Conservation (phyloP, 306 rosid genomes). For the Boehmeria nivea region DNA sequence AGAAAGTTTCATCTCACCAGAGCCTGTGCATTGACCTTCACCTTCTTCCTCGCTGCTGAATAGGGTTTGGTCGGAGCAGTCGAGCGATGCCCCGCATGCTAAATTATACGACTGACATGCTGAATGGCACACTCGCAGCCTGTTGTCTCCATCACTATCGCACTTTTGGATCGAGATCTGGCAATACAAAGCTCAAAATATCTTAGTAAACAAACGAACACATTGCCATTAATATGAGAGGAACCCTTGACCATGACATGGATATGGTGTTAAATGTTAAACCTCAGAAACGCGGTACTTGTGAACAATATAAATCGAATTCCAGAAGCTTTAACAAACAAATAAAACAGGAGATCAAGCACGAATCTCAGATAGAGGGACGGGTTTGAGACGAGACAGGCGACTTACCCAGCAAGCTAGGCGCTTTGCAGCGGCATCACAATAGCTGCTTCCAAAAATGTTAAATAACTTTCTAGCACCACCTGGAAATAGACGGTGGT, state of each 20-base stretch:
- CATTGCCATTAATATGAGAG: too few relatives aligned
- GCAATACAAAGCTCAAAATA: neutral
- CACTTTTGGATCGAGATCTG: constrained; percentile 97
- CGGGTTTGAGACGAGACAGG: neutral
- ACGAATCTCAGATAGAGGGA: too few relatives aligned
- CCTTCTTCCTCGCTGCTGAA: constrained; percentile 76
- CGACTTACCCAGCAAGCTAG: constrained; percentile 89
- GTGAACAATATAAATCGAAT: too few relatives aligned
- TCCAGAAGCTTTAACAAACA: too few relatives aligned
- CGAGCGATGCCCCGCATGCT: constrained; percentile 95
- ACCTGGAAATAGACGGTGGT: constrained; percentile 88
- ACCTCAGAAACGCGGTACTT: too few relatives aligned
- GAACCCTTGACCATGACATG: too few relatives aligned
- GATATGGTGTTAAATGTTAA: too few relatives aligned
- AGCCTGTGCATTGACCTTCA: constrained; percentile 87
- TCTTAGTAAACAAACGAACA: neutral
- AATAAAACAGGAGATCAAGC: too few relatives aligned
- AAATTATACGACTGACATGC: constrained; percentile 86
- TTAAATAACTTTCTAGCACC: constrained; percentile 89
- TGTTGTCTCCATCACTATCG: constrained; percentile 84
- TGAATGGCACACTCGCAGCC: constrained; percentile 87
- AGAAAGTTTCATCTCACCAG: constrained; percentile 60
- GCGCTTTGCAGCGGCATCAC: constrained; percentile 89
- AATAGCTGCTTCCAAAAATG: constrained; percentile 73
- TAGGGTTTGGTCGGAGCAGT: constrained; percentile 90